Evolutionary conservation across 257 asterid species (phyloP).

Genomic region (Penstemon newberryi): DNA sequence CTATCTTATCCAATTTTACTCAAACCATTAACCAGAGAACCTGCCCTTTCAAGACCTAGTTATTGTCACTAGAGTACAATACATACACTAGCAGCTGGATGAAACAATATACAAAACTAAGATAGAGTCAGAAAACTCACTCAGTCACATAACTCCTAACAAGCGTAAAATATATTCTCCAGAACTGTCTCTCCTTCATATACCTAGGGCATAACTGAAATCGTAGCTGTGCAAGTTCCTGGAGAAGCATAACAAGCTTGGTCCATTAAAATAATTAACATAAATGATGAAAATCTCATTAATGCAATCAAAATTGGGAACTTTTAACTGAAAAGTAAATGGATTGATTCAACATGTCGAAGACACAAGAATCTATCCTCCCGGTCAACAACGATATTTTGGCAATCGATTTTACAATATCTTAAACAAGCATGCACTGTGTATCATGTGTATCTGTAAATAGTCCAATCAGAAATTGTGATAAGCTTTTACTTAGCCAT

Average conservation of each 20-base stretch:
- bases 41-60: slow-evolving; percentile 3
- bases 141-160: slow-evolving; percentile 63
- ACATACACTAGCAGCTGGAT: slow-evolving; percentile 10
- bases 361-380: slow-evolving; percentile 23
- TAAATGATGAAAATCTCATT: slow-evolving; percentile 13
- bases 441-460: background rate
- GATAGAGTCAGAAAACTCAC: slow-evolving; percentile 55
- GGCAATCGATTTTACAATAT: background rate
- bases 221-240: slow-evolving; percentile 86
- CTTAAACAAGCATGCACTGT: background rate
- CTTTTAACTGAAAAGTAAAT: slow-evolving; percentile 1
- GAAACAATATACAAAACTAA: slow-evolving; percentile 20
- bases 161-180: slow-evolving; percentile 83
- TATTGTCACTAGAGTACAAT: background rate
- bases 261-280: slow-evolving; percentile 20
- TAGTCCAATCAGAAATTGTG: background rate
- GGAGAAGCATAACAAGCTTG: slow-evolving; percentile 33
- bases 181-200: slow-evolving; percentile 81
- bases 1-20: slow-evolving; percentile 6
- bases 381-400: background rate
- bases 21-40: slow-evolving; percentile 3
- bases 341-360: slow-evolving; percentile 18
- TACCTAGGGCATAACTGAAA: slow-evolving; percentile 78
- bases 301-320: background rate
- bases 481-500: background rate